Base-by-base conservation (phyloP, 1,284 basidiomycete genomes). In the Sanghuangporus weigelae region DNA sequence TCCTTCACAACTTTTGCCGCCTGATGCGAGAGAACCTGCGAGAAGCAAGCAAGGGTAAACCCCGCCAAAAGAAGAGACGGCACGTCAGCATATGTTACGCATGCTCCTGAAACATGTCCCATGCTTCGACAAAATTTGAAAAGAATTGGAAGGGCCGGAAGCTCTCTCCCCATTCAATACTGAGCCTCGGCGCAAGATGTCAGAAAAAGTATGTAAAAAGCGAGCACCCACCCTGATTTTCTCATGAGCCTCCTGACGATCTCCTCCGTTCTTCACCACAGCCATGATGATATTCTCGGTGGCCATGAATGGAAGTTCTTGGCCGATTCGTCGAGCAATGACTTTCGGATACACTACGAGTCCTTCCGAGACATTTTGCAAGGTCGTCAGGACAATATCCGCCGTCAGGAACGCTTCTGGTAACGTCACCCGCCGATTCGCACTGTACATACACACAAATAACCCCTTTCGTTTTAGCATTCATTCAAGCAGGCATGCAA, bases 281-380 rank as follows among this genome's bases (percentile, higher is more conserved):
- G 95, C 95, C 97, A 99, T 99, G 80, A 99, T 99, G 76, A 99
- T 85, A 77, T 99, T 99, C 77, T 98, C 95, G 2, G 95, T 96
- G 2, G 93, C 93, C 97, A 99, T 99, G 83, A 99, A 99, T 1
- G 97, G 97, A 40, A 99, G 83, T 77, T 99, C 97, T 75, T 97
- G 93, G 21, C 87, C 77, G 74, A 99, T 96, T 49, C 94, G 87
- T 51, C 95, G 87, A 5, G 82, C 90, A 71, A 99, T 99, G 68
- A 99, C 96, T 72, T 89, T 89, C 16, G 96, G 96, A 77, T 99
- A 99, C 63, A 99, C 96, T 36, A 99, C 96, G 23, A 99, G 83
- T 1, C 96, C 97, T 77, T 99, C 97, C 8, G 90, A 92, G 72
- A 99, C 90, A 76, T 99, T 99, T 76, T 97, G 96, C 36, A 99